These are phyloP conservation scores for Hawksworthiomyces lignivorus DNA, from an alignment of 2,329 filamentous ascomycete genomes.

Conservation along the genomic window DNA sequence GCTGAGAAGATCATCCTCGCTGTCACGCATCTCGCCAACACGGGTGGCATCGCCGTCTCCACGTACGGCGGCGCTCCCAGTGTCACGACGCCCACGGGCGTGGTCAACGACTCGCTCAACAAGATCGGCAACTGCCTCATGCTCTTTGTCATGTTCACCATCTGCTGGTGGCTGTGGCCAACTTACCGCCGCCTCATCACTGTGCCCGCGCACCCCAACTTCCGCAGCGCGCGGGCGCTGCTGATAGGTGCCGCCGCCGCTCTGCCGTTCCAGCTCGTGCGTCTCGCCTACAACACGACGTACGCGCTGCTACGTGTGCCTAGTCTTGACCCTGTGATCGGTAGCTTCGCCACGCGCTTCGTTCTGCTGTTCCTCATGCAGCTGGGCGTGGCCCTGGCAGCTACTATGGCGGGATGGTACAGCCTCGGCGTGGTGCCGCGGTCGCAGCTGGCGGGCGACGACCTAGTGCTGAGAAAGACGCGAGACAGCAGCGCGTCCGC, in stretches of 20 bases:
- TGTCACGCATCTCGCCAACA: conserved; percentile 18
- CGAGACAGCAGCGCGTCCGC: too few species aligned
- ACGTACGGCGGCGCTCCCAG: conserved; percentile 17
- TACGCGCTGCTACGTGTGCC: conserved; percentile 15
- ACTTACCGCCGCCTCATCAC: conserved; percentile 12
- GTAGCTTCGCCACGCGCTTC: conserved; percentile 17
- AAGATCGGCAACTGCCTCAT: conserved; percentile 18
- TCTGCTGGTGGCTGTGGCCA: conserved; percentile 18
- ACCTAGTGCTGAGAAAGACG: too few species aligned
- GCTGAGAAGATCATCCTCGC: conserved; percentile 19
- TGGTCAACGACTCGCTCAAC: conserved; percentile 13
- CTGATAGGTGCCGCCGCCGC: conserved; percentile 7
- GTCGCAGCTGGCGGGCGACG: background rate
- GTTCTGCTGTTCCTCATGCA: conserved; percentile 17
- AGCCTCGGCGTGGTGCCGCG: background rate
- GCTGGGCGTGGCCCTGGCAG: conserved; percentile 9
- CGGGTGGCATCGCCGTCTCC: conserved; percentile 15
- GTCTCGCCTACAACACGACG: conserved; percentile 17
- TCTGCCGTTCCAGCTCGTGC: conserved; percentile 18
- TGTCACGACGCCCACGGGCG: conserved; percentile 9
- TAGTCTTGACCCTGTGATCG: conserved; percentile 17
- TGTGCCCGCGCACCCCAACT: conserved; percentile 13
- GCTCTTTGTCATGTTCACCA: conserved; percentile 16
- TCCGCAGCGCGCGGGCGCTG: conserved; percentile 12
- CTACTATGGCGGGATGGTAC: conserved; percentile 13